Percentiles rank a stretch among this genome's conserved stretches.
These are phyloP conservation scores for Tephrocybe sp. DNA, from an alignment of 768 basidiomycete species.

Conservation along the genomic window DNA sequence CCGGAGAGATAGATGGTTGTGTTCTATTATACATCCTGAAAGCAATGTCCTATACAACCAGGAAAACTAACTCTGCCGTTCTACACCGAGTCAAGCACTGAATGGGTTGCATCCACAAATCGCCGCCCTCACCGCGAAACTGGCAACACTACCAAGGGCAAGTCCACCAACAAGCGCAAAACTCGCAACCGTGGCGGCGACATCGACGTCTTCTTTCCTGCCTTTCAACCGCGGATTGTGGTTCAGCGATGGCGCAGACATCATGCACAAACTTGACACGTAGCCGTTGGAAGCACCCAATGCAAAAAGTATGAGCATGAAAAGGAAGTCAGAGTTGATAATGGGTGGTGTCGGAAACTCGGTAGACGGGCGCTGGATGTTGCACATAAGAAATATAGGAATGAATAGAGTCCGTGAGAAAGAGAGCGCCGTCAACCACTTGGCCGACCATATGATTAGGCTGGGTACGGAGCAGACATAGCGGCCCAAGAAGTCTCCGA, in stretches of 20 bases:
- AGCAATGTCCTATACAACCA: too few species aligned
- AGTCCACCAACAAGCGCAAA: slow-evolving; percentile 81
- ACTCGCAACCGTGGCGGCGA: slow-evolving; percentile 78
- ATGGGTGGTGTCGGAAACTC: slow-evolving; percentile 37
- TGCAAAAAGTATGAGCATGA: slow-evolving; percentile 67
- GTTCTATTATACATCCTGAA: too few species aligned
- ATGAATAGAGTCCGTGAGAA: slow-evolving; percentile 78
- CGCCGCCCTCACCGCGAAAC: slow-evolving; percentile 73
- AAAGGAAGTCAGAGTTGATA: slow-evolving; percentile 76
- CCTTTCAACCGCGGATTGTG: slow-evolving; percentile 76
- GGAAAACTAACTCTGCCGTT: too few species aligned
- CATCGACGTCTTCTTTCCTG: slow-evolving; percentile 75
- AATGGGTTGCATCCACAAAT: slow-evolving; percentile 81
- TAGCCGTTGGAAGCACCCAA: slow-evolving; percentile 87
- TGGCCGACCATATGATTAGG: slow-evolving; percentile 69
- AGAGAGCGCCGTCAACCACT: slow-evolving; percentile 61
- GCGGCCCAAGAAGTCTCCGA: slow-evolving; percentile 74
- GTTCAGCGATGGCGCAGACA: slow-evolving; percentile 77
- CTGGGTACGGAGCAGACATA: slow-evolving; percentile 64
- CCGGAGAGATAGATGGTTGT: too few species aligned
- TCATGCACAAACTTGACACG: slow-evolving; percentile 75
- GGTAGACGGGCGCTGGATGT: slow-evolving; percentile 55
- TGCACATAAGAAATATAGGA: slow-evolving; percentile 85
- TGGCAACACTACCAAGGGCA: slow-evolving; percentile 69
- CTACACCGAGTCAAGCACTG: slow-evolving; percentile 5